Percentiles rank a stretch among this genome's conserved stretches.
phyloP scores from a whole-genome alignment of 495 filamentous ascomycete genomes.

The Hypoxylon subgilvum region DNA sequence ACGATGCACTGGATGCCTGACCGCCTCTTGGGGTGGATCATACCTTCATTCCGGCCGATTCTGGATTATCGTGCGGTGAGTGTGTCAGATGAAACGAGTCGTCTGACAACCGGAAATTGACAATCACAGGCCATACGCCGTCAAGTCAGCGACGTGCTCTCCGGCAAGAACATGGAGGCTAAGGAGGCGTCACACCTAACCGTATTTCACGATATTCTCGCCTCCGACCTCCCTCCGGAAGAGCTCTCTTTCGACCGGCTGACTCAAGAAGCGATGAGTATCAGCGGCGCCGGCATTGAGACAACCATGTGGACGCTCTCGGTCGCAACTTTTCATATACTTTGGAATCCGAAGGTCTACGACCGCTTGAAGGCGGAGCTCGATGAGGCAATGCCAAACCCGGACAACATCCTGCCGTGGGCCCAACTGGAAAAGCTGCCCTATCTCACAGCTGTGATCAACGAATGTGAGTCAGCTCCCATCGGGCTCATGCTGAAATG shows the following conservation, averaged over 20 bases:
- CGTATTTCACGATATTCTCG: conserved; percentile 41
- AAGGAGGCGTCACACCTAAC: conserved; percentile 13
- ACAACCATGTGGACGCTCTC: conserved; percentile 42
- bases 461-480: not conserved
- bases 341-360: conserved; percentile 38
- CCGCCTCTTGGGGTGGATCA: no score
- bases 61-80: conserved; percentile 10
- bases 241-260: conserved; percentile 40
- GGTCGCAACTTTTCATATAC: conserved; percentile 40
- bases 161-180: conserved; percentile 7
- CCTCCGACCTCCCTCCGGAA: conserved; percentile 35
- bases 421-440: conserved; percentile 31
- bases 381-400: conserved; percentile 23
- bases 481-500: not conserved
- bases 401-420: conserved; percentile 17
- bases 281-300: conserved; percentile 47
- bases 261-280: conserved; percentile 32
- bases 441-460: conserved; percentile 7
- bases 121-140: no score
- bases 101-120: conserved; percentile 9
- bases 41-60: conserved; percentile 6
- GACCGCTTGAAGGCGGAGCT: conserved; percentile 41
- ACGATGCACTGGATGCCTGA: no score
- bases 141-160: conserved; percentile 11
- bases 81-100: not conserved